These are phyloP conservation scores for Pythium phragmitis DNA, from an alignment of 352 stramenopile species.

Conservation along the genomic window DNA sequence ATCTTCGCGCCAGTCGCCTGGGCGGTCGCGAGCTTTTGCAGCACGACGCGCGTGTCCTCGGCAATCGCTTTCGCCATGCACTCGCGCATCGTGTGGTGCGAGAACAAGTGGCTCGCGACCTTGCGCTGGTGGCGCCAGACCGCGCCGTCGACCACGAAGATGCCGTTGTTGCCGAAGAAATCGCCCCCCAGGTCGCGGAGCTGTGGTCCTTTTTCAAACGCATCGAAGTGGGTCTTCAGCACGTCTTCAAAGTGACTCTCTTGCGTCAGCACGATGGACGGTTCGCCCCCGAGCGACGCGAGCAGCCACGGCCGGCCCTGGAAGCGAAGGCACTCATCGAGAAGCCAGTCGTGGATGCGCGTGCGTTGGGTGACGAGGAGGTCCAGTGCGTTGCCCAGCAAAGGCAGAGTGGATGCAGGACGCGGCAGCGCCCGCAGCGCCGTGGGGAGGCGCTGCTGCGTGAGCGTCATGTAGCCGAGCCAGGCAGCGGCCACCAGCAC, in stretches of 20 bases:
- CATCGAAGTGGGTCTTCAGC: conserved; percentile 61
- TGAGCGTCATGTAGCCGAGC: conserved; percentile 19
- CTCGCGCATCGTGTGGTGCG: conserved; percentile 50
- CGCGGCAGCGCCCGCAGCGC: conserved; percentile 32
- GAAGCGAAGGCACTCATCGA: conserved; percentile 40
- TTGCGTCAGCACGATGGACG: conserved; percentile 41
- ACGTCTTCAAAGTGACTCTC: conserved; percentile 49
- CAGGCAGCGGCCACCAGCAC: conserved; percentile 3
- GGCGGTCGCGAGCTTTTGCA: conserved; percentile 29
- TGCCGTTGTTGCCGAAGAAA: conserved; percentile 71
- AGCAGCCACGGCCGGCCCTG: conserved; percentile 46
- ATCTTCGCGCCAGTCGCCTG: conserved; percentile 23
- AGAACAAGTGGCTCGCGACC: conserved; percentile 88
- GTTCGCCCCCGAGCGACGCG: conserved; percentile 34
- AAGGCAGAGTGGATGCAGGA: conserved; percentile 25
- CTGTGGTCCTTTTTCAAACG: conserved; percentile 62
- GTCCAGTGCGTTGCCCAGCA: conserved; percentile 30
- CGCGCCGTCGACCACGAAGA: conserved; percentile 67
- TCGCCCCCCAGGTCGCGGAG: conserved; percentile 41
- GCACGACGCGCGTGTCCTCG: conserved; percentile 38
- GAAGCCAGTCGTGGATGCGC: conserved; percentile 60
- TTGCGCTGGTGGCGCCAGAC: conserved; percentile 80
- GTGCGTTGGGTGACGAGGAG: conserved; percentile 42
- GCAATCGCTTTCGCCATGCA: conserved; percentile 53
- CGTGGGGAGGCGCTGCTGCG: neutral